Evolutionary conservation across 768 basidiomycete species (phyloP).

Genomic region (Agaricus subrufescens): DNA sequence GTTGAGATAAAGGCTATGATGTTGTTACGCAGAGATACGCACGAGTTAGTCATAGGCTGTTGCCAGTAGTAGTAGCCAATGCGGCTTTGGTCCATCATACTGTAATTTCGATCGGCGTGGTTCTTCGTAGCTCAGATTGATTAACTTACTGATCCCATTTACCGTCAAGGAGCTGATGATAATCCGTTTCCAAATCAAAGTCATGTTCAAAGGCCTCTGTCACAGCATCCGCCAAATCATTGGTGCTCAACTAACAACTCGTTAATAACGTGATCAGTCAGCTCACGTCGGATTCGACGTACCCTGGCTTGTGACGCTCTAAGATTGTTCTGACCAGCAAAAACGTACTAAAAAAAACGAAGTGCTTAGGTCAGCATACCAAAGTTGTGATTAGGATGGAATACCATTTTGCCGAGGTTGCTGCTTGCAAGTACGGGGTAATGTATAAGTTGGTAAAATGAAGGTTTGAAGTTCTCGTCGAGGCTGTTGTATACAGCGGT

Average conservation of each 20-base stretch:
- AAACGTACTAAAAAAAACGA: constrained; percentile 33
- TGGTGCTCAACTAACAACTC: constrained; percentile 43
- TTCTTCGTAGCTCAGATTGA: neutral
- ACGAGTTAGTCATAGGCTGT: constrained; percentile 63
- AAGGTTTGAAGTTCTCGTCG: constrained; percentile 38
- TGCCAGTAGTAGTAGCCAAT: constrained; percentile 69
- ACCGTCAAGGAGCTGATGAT: constrained; percentile 53
- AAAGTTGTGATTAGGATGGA: neutral
- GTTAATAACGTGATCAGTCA: neutral
- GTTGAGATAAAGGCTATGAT: neutral
- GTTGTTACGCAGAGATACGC: constrained; percentile 11
- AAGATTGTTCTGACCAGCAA: constrained; percentile 56
- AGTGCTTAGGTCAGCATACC: neutral
- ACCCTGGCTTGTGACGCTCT: constrained; percentile 58
- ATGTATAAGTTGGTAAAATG: constrained; percentile 71
- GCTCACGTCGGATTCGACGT: constrained; percentile 2
- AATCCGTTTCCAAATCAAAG: constrained; percentile 54
- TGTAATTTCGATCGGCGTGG: constrained; percentile 11
- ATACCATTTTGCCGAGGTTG: constrained; percentile 50
- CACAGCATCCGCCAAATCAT: constrained; percentile 50
- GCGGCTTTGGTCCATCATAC: constrained; percentile 74
- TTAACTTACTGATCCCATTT: constrained; percentile 60
- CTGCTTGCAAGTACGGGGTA: constrained; percentile 57
- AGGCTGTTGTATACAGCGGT: constrained; percentile 53
- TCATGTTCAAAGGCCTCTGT: constrained; percentile 56